phyloP scores from a whole-genome alignment of 1,139 yeast genomes.

The Suhomyces bribrorum region DNA sequence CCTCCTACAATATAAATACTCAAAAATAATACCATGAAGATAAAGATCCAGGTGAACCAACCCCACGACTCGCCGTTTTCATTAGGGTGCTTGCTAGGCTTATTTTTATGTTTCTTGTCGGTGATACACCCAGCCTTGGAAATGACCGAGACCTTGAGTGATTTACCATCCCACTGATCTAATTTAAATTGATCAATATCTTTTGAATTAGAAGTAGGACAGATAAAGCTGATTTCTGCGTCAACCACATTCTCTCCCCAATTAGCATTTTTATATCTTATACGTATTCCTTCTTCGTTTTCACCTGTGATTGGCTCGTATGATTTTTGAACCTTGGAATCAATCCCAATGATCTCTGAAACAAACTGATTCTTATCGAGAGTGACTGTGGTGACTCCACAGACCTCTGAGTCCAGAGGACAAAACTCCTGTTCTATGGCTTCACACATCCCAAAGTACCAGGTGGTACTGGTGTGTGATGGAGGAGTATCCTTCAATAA shows the following conservation, averaged over 20 bases:
- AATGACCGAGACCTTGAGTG: constrained; percentile 27
- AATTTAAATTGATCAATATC: constrained; percentile 25
- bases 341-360: constrained; percentile 57
- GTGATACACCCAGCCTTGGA: constrained; percentile 45
- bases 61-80: constrained; percentile 62
- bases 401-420: constrained; percentile 67
- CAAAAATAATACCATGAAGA: constrained; percentile 65
- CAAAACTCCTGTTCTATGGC: constrained; percentile 51
- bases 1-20: constrained; percentile 75
- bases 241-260: constrained; percentile 69
- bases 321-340: constrained; percentile 38
- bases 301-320: constrained; percentile 18
- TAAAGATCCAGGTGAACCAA: constrained; percentile 74
- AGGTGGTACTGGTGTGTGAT: constrained; percentile 56
- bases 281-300: constrained; percentile 42
- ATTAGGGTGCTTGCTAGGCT: constrained; percentile 24
- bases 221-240: constrained; percentile 54
- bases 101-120: constrained; percentile 26
- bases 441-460: constrained; percentile 75
- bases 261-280: constrained; percentile 54
- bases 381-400: constrained; percentile 59
- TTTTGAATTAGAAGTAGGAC: constrained; percentile 39
- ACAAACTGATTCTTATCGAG: constrained; percentile 48
- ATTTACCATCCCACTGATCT: constrained; percentile 35
- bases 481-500: constrained; percentile 71